Evolutionary conservation across 2,329 filamentous ascomycete genomes (phyloP).

Genomic region (Endocalyx cinctus): DNA sequence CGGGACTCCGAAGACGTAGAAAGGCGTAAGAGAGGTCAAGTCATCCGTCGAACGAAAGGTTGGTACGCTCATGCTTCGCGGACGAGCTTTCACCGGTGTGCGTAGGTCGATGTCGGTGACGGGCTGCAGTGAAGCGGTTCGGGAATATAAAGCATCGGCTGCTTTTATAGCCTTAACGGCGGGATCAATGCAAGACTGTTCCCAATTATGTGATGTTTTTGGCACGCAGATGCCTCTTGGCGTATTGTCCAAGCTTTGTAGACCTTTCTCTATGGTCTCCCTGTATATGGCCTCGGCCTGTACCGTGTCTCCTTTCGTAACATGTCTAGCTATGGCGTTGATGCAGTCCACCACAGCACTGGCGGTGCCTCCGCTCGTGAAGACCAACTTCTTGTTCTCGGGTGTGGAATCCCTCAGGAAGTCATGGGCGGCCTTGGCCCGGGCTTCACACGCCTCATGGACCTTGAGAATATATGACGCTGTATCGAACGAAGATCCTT

Average conservation of each 20-base stretch:
- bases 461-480: constrained; percentile 41
- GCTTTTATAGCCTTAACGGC: constrained; percentile 53
- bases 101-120: constrained; percentile 45
- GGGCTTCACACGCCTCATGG: constrained; percentile 44
- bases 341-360: constrained; percentile 52
- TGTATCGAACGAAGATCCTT: constrained; percentile 29
- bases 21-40: constrained; percentile 40
- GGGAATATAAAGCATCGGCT: constrained; percentile 52
- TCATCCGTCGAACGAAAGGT: constrained; percentile 40
- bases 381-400: constrained; percentile 50
- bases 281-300: constrained; percentile 49
- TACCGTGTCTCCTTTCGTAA: constrained; percentile 44
- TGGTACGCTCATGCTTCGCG: constrained; percentile 47
- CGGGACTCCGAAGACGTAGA: constrained; percentile 48
- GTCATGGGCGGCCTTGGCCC: constrained; percentile 42
- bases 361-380: constrained; percentile 55
- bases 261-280: constrained; percentile 45
- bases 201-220: too few relatives aligned
- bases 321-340: constrained; percentile 46
- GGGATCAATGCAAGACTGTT: too few relatives aligned
- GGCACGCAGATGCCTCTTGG: too few relatives aligned
- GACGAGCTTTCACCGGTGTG: constrained; percentile 23
- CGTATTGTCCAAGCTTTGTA: constrained; percentile 32
- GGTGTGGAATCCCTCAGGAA: constrained; percentile 46
- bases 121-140: constrained; percentile 51